Evolutionary conservation across 805 yeast genomes (phyloP), one percentile per base, ranked within the genome.

Genomic region (Starmera pachycereana): DNA sequence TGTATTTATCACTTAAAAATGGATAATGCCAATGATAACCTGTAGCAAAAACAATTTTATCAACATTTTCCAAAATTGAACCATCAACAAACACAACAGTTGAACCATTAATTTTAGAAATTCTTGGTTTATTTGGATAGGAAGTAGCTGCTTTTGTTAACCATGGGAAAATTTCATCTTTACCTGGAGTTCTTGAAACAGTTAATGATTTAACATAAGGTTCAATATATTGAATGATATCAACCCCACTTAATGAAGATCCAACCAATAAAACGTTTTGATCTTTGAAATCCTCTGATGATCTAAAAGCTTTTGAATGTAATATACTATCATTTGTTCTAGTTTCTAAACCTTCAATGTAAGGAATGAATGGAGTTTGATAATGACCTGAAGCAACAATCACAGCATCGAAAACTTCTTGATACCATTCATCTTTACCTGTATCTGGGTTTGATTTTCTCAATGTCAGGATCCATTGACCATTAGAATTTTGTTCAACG

Each of bases 141-240:
- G 68, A 57, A 8, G 47, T 48, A 6, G 69, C 53, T n/a, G 70
- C 69, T 6, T 51, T 52, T 33, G 62, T 58, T 12, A 69, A 51
- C 69, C 72, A 69, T 32, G 48, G 60, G 52, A 39, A 53, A 38
- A 70, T 63, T 47, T 44, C 65, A 49, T 83, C 88, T 9, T 63
- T 61, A 22, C 70, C 79, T 85, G 90, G 82, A 45, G 79, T 78
- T 41, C 95, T 66, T 32, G 84, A 74, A 44, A 86, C 64, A 44
- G 80, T 83, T 40, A 83, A 67, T 45, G 44, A 57, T 43, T 45
- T 57, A 43, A 46, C 57, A 37, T 44, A 52, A 36, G 62, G 62
- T 14, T 58, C 47, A 2, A 69, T 52, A 41, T 71, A 70, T 47
- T 68, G 73, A 13, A 65, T 49, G 10, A 69, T 47, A 50, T 69